A percentile compares a stretch with the other conserved stretches of the same genome.
These are phyloP conservation scores for Podospora fimiseda DNA, from an alignment of 495 filamentous ascomycete species.

Conservation along the genomic window DNA sequence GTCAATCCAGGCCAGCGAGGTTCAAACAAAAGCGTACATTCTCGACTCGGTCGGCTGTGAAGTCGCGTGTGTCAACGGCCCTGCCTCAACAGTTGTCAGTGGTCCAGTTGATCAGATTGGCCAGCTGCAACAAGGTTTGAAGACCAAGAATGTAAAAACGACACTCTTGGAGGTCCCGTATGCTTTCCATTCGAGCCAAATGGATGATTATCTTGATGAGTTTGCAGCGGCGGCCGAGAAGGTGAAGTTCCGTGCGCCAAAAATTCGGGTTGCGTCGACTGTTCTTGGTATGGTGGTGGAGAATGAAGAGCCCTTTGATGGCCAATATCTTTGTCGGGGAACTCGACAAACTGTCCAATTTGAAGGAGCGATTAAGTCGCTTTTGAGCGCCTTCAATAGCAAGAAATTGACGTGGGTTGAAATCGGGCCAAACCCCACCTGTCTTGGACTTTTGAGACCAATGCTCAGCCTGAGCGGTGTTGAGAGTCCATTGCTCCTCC, in stretches of 20 bases:
- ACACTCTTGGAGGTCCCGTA: constrained; percentile 63
- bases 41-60: constrained; percentile 27
- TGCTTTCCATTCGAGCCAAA: constrained; percentile 72
- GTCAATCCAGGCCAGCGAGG: constrained; percentile 29
- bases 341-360: constrained; percentile 44
- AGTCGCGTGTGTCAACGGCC: constrained; percentile 55
- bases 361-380: constrained; percentile 32
- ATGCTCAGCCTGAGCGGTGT: constrained; percentile 50
- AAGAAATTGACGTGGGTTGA: constrained; percentile 51
- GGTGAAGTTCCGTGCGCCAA: constrained; percentile 53
- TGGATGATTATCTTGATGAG: constrained; percentile 64
- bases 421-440: constrained; percentile 60
- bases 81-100: constrained; percentile 51
- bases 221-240: constrained; percentile 50
- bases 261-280: constrained; percentile 63
- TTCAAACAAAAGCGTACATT: constrained; percentile 27
- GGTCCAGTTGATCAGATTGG: constrained; percentile 46
- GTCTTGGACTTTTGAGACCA: constrained; percentile 57
- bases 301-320: constrained; percentile 38
- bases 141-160: constrained; percentile 50
- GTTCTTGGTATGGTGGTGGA: constrained; percentile 55
- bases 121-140: constrained; percentile 48
- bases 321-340: constrained; percentile 57
- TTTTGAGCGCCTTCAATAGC: not conserved
- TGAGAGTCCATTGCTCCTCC: constrained; percentile 40